Percentiles rank a stretch among this genome's conserved stretches.
phyloP scores from a whole-genome alignment of 805 yeast genomes.

The Wickerhamiella parazyma region DNA sequence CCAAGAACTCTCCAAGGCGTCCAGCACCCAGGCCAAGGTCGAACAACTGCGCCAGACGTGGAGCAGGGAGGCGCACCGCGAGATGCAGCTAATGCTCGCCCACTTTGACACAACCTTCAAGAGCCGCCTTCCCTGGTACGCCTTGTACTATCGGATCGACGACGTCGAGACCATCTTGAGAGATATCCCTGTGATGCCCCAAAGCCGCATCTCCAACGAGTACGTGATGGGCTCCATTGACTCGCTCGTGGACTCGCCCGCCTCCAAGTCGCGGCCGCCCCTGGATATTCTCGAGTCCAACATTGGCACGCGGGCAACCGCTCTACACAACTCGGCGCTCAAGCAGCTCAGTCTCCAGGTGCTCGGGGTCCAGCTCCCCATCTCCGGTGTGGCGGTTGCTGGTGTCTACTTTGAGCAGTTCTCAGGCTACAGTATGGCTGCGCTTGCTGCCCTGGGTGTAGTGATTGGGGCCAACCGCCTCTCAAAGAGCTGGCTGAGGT shows the following conservation, averaged over 20 bases:
- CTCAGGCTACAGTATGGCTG: conserved; percentile 25
- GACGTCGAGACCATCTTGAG: conserved; percentile 24
- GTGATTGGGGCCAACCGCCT: conserved; percentile 26
- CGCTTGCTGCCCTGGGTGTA: conserved; percentile 26
- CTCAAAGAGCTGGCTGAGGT: conserved; percentile 25
- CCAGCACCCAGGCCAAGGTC: conserved; percentile 13
- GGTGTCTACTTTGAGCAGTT: conserved; percentile 24
- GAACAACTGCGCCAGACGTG: conserved; percentile 21
- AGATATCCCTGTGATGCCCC: conserved; percentile 20
- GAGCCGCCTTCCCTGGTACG: conserved; percentile 26
- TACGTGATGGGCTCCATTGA: conserved; percentile 25
- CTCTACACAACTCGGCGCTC: conserved; percentile 23
- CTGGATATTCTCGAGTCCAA: conserved; percentile 2
- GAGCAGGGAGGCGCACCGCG: conserved; percentile 28
- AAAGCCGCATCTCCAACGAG: conserved; percentile 20
- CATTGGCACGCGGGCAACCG: conserved; percentile 9
- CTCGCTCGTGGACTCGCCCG: conserved; percentile 6
- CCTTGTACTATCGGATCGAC: conserved; percentile 26
- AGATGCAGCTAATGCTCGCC: conserved; percentile 25
- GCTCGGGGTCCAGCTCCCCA: conserved; percentile 27
- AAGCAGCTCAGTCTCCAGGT: conserved; percentile 20
- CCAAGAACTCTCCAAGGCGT: conserved; percentile 8
- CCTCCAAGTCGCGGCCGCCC: conserved; percentile 9
- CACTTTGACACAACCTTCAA: conserved; percentile 16
- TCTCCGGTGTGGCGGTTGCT: conserved; percentile 21